Conservation (phyloP, 176 grass and related monocot species). For the Musa itinerans region DNA sequence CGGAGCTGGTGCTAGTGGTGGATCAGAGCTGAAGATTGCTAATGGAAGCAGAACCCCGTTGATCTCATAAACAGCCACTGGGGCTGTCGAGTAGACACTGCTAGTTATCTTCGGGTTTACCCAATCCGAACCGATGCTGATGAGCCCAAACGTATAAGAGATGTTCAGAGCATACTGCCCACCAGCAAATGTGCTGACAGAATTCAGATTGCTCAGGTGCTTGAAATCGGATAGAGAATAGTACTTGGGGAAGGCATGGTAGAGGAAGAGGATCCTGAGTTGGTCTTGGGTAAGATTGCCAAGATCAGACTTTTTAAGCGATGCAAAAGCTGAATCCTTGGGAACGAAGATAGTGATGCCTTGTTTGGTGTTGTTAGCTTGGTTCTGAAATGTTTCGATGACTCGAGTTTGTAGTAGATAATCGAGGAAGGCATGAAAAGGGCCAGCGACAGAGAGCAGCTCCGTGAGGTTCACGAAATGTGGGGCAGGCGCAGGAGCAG, state of each 20-base stretch:
- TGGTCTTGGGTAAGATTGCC: slow-evolving; percentile 32
- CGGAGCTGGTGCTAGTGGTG: slow-evolving; percentile 8
- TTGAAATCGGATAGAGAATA: slow-evolving; percentile 36
- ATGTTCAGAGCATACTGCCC: slow-evolving; percentile 28
- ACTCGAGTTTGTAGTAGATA: slow-evolving; percentile 33
- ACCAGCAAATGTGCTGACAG: slow-evolving; percentile 21
- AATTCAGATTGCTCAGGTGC: slow-evolving; percentile 16
- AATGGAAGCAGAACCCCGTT: slow-evolving; percentile 27
- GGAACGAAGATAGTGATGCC: slow-evolving; percentile 45
- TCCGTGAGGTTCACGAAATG: slow-evolving; percentile 32
- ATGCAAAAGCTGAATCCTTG: slow-evolving; percentile 30
- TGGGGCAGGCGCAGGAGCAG: slow-evolving; percentile 21
- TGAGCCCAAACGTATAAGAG: slow-evolving; percentile 21
- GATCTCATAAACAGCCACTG: slow-evolving; percentile 32
- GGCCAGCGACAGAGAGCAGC: slow-evolving; percentile 31
- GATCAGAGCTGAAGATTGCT: slow-evolving; percentile 34
- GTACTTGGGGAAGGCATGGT: slow-evolving; percentile 32
- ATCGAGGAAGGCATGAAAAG: slow-evolving; percentile 25
- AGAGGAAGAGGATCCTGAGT: slow-evolving; percentile 37
- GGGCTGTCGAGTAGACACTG: slow-evolving; percentile 38
- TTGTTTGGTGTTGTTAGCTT: slow-evolving; percentile 26
- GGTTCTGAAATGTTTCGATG: slow-evolving; percentile 34
- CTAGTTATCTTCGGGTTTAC: slow-evolving; percentile 26
- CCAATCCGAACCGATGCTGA: slow-evolving; percentile 27
- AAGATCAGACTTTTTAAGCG: slow-evolving; percentile 12